Conservation (phyloP, 176 grass and related monocot genomes). For the Oryza officinalis region DNA sequence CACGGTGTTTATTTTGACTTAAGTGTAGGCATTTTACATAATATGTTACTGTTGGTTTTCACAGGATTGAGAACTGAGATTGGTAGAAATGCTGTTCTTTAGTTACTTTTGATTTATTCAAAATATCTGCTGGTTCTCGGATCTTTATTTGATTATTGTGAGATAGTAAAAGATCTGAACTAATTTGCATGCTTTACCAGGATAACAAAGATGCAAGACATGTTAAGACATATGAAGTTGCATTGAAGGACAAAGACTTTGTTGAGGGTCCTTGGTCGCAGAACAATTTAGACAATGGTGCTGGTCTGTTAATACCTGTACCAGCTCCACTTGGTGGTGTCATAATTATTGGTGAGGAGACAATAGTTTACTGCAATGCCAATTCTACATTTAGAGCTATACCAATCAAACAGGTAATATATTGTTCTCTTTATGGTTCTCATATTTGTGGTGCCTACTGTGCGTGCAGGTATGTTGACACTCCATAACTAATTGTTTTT, state of each 20-base stretch:
- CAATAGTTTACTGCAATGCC: conserved; percentile 91
- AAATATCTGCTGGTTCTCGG: not conserved
- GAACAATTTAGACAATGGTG: conserved; percentile 96
- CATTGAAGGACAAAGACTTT: conserved; percentile 96
- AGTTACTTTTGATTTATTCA: conserved; percentile 15
- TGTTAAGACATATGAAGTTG: conserved; percentile 96
- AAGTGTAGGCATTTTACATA: not conserved
- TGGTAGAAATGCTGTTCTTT: not conserved
- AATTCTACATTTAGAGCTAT: conserved; percentile 91
- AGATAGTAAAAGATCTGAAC: conserved; percentile 4
- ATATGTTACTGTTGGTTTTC: conserved; percentile 15
- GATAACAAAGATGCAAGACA: conserved; percentile 98
- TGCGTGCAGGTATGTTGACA: not conserved
- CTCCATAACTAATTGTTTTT: conserved; percentile 10
- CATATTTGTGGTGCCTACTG: conserved; percentile 17
- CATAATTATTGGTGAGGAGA: conserved; percentile 96
- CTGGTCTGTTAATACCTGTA: conserved; percentile 87
- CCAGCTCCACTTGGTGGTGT: conserved; percentile 90
- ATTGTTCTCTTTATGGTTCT: not conserved
- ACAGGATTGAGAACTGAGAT: not conserved
- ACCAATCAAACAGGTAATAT: conserved; percentile 83
- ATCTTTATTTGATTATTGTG: not conserved
- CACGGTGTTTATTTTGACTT: not conserved
- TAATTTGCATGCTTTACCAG: conserved; percentile 42
- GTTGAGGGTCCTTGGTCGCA: conserved; percentile 94